Conservation (phyloP, 768 basidiomycete genomes). For the Boletus huronensis region DNA sequence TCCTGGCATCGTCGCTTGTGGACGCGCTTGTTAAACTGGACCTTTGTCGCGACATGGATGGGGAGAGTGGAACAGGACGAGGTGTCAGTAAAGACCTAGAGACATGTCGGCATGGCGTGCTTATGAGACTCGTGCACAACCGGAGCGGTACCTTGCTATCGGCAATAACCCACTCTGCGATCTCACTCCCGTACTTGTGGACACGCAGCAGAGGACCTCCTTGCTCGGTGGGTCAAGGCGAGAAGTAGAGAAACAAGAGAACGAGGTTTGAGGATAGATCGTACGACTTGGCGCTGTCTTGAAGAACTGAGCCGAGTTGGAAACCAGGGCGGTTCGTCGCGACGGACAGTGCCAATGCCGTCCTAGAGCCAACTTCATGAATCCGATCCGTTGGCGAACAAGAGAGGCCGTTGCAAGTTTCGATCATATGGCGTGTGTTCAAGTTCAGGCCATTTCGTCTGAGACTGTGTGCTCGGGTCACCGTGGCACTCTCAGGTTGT, state of each 20-base stretch:
- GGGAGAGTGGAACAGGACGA: background rate
- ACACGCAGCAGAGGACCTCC: background rate
- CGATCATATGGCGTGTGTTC: constrained; percentile 3
- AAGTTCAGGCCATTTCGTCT: background rate
- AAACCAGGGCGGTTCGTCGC: constrained; percentile 9
- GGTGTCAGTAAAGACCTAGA: constrained; percentile 11
- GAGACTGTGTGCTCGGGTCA: background rate
- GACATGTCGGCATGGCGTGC: constrained; percentile 10
- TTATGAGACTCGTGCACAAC: background rate
- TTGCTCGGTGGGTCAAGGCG: background rate
- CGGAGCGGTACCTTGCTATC: constrained; percentile 13
- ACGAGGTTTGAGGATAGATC: background rate
- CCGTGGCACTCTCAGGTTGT: background rate
- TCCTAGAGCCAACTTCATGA: constrained; percentile 18
- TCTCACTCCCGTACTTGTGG: background rate
- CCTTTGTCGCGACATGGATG: constrained; percentile 23
- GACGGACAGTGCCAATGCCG: constrained; percentile 13
- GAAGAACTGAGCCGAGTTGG: constrained; percentile 11
- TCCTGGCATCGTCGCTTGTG: constrained; percentile 28
- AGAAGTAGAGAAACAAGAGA: background rate
- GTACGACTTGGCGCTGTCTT: background rate
- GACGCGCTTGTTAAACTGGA: constrained; percentile 16
- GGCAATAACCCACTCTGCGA: background rate
- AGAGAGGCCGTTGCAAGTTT: background rate
- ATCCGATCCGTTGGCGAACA: background rate